Percentiles rank a stretch among this genome's conserved stretches.
These are phyloP conservation scores for Bryoerythrophyllum caledonicum DNA, from an alignment of 225 moss, liverwort and hornwort genomes.

Conservation along the genomic window DNA sequence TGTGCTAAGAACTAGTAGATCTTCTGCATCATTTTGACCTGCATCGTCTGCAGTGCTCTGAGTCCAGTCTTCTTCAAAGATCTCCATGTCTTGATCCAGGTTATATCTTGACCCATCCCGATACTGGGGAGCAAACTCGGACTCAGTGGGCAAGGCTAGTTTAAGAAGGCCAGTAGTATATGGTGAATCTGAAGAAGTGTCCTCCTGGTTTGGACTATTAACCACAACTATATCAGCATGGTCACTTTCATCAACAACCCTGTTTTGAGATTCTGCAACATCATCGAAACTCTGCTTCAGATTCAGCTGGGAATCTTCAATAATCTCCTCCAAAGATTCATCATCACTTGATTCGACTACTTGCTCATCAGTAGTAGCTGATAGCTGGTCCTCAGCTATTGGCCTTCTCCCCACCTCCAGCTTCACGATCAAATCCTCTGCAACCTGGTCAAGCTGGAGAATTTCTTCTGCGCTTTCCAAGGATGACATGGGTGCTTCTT, in stretches of 20 bases:
- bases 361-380: neutral
- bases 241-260: slow-evolving; percentile 1
- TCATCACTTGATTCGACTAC: slow-evolving; percentile 31
- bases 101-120: slow-evolving; percentile 1
- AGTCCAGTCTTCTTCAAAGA: slow-evolving; percentile 43
- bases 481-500: neutral
- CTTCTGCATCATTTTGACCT: slow-evolving; percentile 47
- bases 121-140: neutral
- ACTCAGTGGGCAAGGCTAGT: neutral
- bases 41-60: slow-evolving; percentile 28
- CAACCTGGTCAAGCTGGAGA: neutral
- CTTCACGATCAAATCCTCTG: neutral
- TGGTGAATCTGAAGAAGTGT: slow-evolving; percentile 9
- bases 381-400: slow-evolving; percentile 14
- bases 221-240: neutral
- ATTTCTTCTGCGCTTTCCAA: slow-evolving; percentile 6
- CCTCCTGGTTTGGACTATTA: neutral
- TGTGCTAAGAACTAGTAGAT: slow-evolving; percentile 11
- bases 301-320: slow-evolving; percentile 31
- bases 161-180: neutral
- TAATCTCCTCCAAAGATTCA: slow-evolving; percentile 25
- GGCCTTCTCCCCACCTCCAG: slow-evolving; percentile 2
- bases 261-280: slow-evolving; percentile 27
- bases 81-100: slow-evolving; percentile 43
- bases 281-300: slow-evolving; percentile 41